Base-by-base conservation (phyloP, 306 rosid species). In the Cotoneaster glaucophyllus region DNA sequence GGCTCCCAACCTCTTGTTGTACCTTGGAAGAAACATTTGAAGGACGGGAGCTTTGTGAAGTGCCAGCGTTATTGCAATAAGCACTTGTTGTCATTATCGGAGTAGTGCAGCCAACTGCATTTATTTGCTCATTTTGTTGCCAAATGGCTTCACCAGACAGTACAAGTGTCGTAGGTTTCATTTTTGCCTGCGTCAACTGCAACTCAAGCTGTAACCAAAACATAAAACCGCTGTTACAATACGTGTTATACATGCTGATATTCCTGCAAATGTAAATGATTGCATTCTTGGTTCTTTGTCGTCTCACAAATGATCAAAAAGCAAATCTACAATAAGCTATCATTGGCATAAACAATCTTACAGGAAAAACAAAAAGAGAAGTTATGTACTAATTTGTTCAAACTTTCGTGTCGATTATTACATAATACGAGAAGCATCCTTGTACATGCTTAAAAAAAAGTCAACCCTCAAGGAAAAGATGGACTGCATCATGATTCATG, bases 161-260 rank as follows among this genome's bases (percentile, higher is more conserved):
- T 22, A 77, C 61, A 32, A 79, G 76, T 43, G 78, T 29, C 44
- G 75, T 31, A 56, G 79, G 78, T 65, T 56, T 56, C 34, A 73
- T 74, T 5, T n/a, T 29, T 50, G 74, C 79, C 74, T 67, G 88
- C 73, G n/a, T 72, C 11, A 88, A 81, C 78, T 77, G 84, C 22
- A 83, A 72, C 77, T 93, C 90, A 82, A 84, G 78, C 98, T 91
- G 96, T 70, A 77, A 71, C 65, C 28, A 64, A 63, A 34, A 71
- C 43, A 69, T 24, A 5, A 50, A 58, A 24, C 53, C 52, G 32
- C 31, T 39, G 22, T 88, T 72, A 89, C 83, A 80, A 77, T 71
- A 41, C 32, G 24, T 44, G 34, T 8, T 32, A 26, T 61, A 26
- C 63, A 10, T n/a, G 28, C 28, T 22, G 63, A 10, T 57, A 57